Evolutionary conservation across 164 flowering plant genomes (phyloP), one percentile per base, ranked within the genome.

Genomic region (Tetrastigma voinierianum): DNA sequence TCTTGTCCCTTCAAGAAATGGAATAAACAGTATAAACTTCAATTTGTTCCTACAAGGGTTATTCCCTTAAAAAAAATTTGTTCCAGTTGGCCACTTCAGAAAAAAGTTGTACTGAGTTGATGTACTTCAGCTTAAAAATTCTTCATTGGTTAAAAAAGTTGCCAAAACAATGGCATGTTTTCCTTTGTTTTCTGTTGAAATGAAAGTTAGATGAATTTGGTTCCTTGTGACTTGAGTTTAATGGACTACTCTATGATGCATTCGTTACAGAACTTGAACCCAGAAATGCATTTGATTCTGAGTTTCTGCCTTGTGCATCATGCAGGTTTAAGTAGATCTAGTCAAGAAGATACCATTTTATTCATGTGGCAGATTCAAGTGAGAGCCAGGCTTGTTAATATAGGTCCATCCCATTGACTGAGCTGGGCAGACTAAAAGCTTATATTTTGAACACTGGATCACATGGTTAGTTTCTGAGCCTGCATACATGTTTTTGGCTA

Each of bases 401-500:
- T 18, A 32, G 92, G 88, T 78, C 78, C 71, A 56, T 91, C 53
- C 84, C 92, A 52, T 62, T 82, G 67, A 60, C 70, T 55, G 96
- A 89, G 76, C 80, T 91, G 23, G 79, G 73, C 66, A 87, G 70
- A 72, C 70, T 89, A 32, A 90, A 85, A 79, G 69, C 79, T 56
- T 68, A 45, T 61, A 54, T 89, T 16, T 62, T 95, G 66, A 86
- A 84, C 76, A 62, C 74, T 9, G 67, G 77, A 76, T 80, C 88
- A 57, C 65, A 72, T 62, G 97, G 99, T 92, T 60, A 73, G 95
- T n/a, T 60, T 70, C 64, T 74, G 10, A n/a, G n/a, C n/a, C n/a
- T n/a, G n/a, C n/a, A n/a, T n/a, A n/a, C n/a, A n/a, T n/a, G n/a
- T n/a, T n/a, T n/a, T n/a, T n/a, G n/a, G n/a, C n/a, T n/a, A n/a